These are phyloP conservation scores for Candida verbasci DNA, from an alignment of 805 yeast species.

Conservation along the genomic window DNA sequence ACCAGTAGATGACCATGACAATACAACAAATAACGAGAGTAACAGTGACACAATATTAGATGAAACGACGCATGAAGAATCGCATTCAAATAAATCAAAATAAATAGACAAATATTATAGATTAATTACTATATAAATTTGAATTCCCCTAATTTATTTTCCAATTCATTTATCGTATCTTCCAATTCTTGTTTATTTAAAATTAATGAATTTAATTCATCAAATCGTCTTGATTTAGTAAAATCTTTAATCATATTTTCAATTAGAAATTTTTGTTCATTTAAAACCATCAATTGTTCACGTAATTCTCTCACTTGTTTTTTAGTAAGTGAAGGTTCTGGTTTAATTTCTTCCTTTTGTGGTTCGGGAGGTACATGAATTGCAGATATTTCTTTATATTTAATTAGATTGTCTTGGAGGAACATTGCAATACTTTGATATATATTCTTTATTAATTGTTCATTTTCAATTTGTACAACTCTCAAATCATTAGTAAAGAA, in stretches of 20 bases:
- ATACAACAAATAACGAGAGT: conserved; percentile 10
- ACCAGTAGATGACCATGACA: too few species aligned
- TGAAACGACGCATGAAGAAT: neutral
- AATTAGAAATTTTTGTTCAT: conserved; percentile 77
- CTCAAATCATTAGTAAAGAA: conserved; percentile 13
- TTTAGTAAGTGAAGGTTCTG: conserved; percentile 31
- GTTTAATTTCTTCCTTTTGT: conserved; percentile 5
- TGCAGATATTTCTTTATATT: conserved; percentile 57
- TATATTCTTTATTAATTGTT: conserved; percentile 47
- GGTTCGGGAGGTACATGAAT: conserved; percentile 21
- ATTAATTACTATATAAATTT: conserved; percentile 25
- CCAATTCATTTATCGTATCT: conserved; percentile 43
- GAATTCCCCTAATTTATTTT: conserved; percentile 52
- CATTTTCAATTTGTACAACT: conserved; percentile 11
- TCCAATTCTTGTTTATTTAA: conserved; percentile 56
- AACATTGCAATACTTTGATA: conserved; percentile 53
- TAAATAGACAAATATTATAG: neutral
- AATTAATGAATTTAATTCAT: conserved; percentile 62
- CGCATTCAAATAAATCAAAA: neutral
- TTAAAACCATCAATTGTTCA: conserved; percentile 79
- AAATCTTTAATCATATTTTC: conserved; percentile 58
- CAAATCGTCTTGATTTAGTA: conserved; percentile 67
- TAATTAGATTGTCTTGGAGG: conserved; percentile 63
- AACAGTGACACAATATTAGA: neutral
- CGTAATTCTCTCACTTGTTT: conserved; percentile 54